Conservation (phyloP, 2,329 filamentous ascomycete species). For the Fusarium metavorans region DNA sequence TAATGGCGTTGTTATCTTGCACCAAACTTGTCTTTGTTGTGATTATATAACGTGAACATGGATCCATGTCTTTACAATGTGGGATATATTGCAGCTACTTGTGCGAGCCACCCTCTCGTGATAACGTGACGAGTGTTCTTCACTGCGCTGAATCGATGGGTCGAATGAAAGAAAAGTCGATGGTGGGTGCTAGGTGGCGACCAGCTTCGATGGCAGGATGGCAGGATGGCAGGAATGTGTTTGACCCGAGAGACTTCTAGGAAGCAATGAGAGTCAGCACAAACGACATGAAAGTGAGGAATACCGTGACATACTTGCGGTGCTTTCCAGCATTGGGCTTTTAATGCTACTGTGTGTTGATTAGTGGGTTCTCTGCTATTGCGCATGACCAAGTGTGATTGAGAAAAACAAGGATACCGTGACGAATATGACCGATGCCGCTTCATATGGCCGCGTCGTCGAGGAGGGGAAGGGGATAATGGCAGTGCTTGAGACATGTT, state of each 20-base stretch:
- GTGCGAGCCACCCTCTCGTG: background rate
- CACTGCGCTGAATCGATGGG: background rate
- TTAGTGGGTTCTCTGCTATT: too few relatives aligned
- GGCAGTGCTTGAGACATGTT: too few relatives aligned
- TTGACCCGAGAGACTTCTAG: background rate
- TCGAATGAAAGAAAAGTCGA: background rate
- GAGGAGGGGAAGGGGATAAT: too few relatives aligned
- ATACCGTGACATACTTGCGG: too few relatives aligned
- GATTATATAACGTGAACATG: background rate
- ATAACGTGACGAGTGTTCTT: background rate
- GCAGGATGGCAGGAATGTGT: background rate
- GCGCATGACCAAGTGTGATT: too few relatives aligned
- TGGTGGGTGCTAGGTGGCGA: background rate
- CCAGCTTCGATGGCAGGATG: background rate
- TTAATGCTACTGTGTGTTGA: too few relatives aligned
- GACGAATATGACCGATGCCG: too few relatives aligned
- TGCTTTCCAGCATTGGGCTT: too few relatives aligned
- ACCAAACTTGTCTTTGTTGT: background rate
- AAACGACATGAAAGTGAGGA: background rate
- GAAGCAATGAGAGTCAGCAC: background rate
- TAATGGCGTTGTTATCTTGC: background rate
- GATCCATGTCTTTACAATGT: background rate
- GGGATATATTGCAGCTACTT: background rate
- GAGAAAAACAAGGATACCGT: too few relatives aligned
- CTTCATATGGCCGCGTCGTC: too few relatives aligned